Conservation (phyloP, 1,284 basidiomycete species). For the Irpex sp. region DNA sequence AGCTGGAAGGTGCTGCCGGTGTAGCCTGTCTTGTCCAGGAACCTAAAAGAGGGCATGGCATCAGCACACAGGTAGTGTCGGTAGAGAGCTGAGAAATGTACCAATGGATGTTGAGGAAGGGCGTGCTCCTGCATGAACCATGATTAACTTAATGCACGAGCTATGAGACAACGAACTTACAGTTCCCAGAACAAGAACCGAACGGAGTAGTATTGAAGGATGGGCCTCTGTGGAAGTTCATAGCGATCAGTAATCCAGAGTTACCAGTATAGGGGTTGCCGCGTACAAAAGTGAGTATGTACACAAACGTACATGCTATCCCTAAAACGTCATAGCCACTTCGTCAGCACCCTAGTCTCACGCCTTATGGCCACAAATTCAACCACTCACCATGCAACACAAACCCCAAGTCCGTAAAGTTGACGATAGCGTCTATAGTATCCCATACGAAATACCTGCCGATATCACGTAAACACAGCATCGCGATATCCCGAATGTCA, state of each 20-base stretch:
- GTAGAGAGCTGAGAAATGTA: slow-evolving; percentile 20
- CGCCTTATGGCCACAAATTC: neutral
- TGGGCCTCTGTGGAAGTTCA: slow-evolving; percentile 50
- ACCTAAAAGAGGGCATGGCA: too few species aligned
- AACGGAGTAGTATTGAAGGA: slow-evolving; percentile 64
- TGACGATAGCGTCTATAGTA: slow-evolving; percentile 46
- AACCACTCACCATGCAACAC: slow-evolving; percentile 52
- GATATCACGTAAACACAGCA: slow-evolving; percentile 1
- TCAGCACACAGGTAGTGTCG: too few species aligned
- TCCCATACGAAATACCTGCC: slow-evolving; percentile 62
- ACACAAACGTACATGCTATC: slow-evolving; percentile 53
- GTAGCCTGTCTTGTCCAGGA: slow-evolving; percentile 65
- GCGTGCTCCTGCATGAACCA: too few species aligned
- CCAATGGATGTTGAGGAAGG: slow-evolving; percentile 77
- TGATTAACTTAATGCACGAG: too few species aligned
- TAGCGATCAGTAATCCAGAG: slow-evolving; percentile 7
- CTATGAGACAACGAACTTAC: too few species aligned
- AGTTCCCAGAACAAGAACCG: slow-evolving; percentile 74
- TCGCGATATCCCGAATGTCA: neutral
- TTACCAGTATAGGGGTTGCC: neutral
- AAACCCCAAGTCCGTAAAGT: slow-evolving; percentile 55
- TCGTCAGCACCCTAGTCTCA: neutral
- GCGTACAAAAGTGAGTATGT: slow-evolving; percentile 56
- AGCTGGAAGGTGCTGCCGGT: slow-evolving; percentile 63
- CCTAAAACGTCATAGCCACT: slow-evolving; percentile 28